Evolutionary conservation across 352 stramenopile genomes (phyloP).

Genomic region (Phytophthora europaea): DNA sequence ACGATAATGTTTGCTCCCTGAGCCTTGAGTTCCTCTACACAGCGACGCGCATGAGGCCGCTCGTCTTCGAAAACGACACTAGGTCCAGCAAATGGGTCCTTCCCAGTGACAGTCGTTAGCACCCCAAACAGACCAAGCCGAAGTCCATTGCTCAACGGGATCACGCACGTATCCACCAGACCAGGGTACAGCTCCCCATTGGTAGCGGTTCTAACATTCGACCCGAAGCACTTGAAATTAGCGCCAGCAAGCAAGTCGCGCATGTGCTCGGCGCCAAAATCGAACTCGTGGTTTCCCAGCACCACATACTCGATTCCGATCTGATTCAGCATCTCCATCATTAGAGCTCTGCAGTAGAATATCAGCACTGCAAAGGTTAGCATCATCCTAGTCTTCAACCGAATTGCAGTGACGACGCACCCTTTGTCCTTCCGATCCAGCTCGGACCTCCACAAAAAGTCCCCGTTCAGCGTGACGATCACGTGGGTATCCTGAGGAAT

Average conservation of each 20-base stretch:
- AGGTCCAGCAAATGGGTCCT: slow-evolving; percentile 62
- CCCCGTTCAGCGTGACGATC: slow-evolving; percentile 75
- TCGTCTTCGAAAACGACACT: slow-evolving; percentile 66
- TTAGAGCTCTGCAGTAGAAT: slow-evolving; percentile 47
- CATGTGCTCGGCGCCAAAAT: slow-evolving; percentile 62
- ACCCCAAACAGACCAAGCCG: slow-evolving; percentile 67
- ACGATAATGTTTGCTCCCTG: slow-evolving; percentile 77
- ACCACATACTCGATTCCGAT: slow-evolving; percentile 73
- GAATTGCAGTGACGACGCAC: slow-evolving; percentile 34
- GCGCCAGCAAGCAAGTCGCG: slow-evolving; percentile 46
- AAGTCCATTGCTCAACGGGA: slow-evolving; percentile 51
- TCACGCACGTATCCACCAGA: slow-evolving; percentile 50
- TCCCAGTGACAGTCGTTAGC: slow-evolving; percentile 59
- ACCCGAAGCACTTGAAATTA: slow-evolving; percentile 67
- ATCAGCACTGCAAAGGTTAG: not conserved
- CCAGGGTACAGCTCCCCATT: slow-evolving; percentile 43
- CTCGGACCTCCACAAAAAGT: slow-evolving; percentile 79
- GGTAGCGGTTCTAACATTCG: slow-evolving; percentile 57
- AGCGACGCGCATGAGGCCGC: slow-evolving; percentile 53
- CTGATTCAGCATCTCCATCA: slow-evolving; percentile 71
- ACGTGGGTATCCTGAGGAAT: slow-evolving; percentile 45
- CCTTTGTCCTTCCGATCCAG: slow-evolving; percentile 77
- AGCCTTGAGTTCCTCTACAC: slow-evolving; percentile 55
- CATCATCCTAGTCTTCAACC: not conserved
- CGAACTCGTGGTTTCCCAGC: slow-evolving; percentile 86